Evolutionary conservation across 495 filamentous ascomycete species (phyloP), one percentile per base, ranked within the genome.

Genomic region (Neurospora sp.): DNA sequence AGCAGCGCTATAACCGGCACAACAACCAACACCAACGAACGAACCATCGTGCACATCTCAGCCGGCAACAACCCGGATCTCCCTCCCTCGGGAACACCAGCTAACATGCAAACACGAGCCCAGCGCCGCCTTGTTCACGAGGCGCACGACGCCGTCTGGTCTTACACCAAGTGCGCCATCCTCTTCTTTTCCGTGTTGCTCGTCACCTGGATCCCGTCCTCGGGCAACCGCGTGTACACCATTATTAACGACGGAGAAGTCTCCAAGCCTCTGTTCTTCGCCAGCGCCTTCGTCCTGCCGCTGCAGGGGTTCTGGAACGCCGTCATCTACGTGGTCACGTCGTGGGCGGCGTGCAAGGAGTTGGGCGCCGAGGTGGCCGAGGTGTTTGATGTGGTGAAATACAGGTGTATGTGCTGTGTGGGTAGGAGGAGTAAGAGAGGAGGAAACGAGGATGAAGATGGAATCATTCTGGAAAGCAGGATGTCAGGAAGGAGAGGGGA

Each of bases 271-370:
- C 86, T 96, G 22, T 89, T 92, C 75, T 91, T 91, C 74, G 85
- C 89, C 48, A 89, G 90, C n/a, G 87, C 91, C 1, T 86, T 94
- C 69, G 93, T 96, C 0, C 85, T 96, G 14, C 93, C 93, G 0
- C 83, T 94, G 0, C 93, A 96, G 77, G 93, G 93, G 2, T 94
- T 95, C 78, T 95, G 92, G 91, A 97, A 96, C 77, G 88, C 89
- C 37, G 77, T 93, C 69, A 93, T 97, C 72, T 97, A 96, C 82
- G 78, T 89, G 5, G 88, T 88, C 20, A 93, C 92, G 2, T 88
- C 84, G 35, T 85, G 82, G 82, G 74, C 78, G 37, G 85, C 85
- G 4, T 85, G 83, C 72, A 80, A 80, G 74, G 73, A 77, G 20
- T 76, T 85, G 4, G 79, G 77, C 73, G 74, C 73, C 1, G 74